A percentile compares a stretch with the other conserved stretches of the same genome.
Conservation (phyloP, 2,329 filamentous ascomycete species). For the Herpotrichia juniperi region DNA sequence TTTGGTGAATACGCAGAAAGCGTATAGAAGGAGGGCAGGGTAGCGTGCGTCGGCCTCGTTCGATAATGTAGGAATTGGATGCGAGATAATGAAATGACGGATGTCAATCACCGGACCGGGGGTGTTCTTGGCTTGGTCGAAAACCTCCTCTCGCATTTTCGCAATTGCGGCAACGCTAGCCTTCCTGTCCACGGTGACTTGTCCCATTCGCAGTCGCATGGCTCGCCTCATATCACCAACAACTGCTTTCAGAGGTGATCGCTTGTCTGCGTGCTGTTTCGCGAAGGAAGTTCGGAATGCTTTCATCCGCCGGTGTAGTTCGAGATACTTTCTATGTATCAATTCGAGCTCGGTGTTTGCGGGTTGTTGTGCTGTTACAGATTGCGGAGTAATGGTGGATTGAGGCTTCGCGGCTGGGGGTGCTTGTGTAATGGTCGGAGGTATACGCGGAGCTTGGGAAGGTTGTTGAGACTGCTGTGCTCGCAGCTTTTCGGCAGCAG, state of each 20-base stretch:
- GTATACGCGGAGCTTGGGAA: constrained; percentile 7
- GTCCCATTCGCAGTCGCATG: constrained; percentile 38
- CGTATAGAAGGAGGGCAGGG: constrained; percentile 64
- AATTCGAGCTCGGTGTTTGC: constrained; percentile 28
- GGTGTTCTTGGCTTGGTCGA: constrained; percentile 28
- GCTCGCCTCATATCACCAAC: constrained; percentile 41
- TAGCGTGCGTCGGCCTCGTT: constrained; percentile 47
- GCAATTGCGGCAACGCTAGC: constrained; percentile 34
- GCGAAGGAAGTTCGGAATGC: constrained; percentile 39
- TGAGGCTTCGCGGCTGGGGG: constrained; percentile 6
- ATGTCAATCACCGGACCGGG: constrained; percentile 42
- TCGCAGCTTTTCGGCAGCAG: constrained; percentile 30
- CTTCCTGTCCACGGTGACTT: constrained; percentile 37
- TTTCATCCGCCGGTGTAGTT: constrained; percentile 45
- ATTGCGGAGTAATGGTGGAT: constrained; percentile 3
- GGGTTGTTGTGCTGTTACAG: neutral
- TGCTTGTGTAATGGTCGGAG: constrained; percentile 4
- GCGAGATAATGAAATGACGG: constrained; percentile 42
- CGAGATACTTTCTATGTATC: constrained; percentile 41
- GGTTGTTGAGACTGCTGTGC: constrained; percentile 22
- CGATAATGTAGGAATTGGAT: constrained; percentile 31
- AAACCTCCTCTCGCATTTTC: constrained; percentile 33
- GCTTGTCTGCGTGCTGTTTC: constrained; percentile 27
- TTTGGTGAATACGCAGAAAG: constrained; percentile 79
- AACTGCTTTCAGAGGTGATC: constrained; percentile 32